These are phyloP conservation scores for Rhodotorula mucilaginosa DNA, from an alignment of 1,284 basidiomycete species.

Conservation along the genomic window DNA sequence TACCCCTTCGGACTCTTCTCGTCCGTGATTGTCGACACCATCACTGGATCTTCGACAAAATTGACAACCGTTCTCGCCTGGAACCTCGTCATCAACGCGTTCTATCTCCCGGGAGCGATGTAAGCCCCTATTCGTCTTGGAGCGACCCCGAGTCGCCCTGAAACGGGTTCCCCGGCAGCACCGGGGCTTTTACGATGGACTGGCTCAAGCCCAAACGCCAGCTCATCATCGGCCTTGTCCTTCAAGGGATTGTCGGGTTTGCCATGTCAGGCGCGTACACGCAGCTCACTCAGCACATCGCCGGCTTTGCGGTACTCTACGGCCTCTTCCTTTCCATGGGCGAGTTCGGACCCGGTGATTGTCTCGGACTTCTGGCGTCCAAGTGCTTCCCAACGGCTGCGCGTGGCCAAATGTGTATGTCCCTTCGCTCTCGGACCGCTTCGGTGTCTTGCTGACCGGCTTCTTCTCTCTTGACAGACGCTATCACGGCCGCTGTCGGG, in stretches of 20 bases:
- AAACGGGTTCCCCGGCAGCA: too few relatives aligned
- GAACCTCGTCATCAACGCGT: conserved; percentile 48
- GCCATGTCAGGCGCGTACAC: conserved; percentile 41
- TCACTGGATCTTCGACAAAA: conserved; percentile 58
- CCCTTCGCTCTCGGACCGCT: too few relatives aligned
- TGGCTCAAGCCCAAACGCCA: conserved; percentile 30
- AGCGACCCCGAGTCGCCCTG: too few relatives aligned
- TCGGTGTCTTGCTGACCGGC: too few relatives aligned
- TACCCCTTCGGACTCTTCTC: conserved; percentile 21
- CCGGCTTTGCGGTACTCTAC: conserved; percentile 65
- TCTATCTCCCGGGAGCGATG: too few relatives aligned
- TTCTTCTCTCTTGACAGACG: background rate
- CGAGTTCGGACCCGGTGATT: conserved; percentile 29
- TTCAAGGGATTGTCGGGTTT: conserved; percentile 45
- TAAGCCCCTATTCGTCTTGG: background rate
- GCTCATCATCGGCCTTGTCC: conserved; percentile 36
- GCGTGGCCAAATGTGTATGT: conserved; percentile 63
- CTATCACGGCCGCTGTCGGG: conserved; percentile 68
- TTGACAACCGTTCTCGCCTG: conserved; percentile 64
- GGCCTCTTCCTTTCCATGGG: conserved; percentile 69
- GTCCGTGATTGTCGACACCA: conserved; percentile 60
- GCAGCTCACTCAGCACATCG: conserved; percentile 46
- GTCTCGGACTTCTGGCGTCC: conserved; percentile 60
- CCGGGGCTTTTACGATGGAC: background rate
- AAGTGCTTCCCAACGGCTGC: conserved; percentile 78